phyloP scores from a whole-genome alignment of 306 rosid genomes.

The Lithocarpus polystachyus region DNA sequence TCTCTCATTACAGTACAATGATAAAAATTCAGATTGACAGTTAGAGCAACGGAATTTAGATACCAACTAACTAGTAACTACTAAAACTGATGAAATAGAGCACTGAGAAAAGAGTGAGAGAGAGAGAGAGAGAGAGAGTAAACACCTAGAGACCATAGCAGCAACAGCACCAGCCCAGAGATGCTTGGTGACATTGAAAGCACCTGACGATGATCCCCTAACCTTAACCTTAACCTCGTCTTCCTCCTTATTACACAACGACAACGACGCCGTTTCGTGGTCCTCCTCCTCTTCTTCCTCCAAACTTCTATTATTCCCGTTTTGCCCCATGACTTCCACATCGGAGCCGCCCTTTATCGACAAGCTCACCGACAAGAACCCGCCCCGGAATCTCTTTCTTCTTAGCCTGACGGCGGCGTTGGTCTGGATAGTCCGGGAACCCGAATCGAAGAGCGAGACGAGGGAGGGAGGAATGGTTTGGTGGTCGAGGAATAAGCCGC shows the following conservation, averaged over 20 bases:
- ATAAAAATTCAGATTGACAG: no score
- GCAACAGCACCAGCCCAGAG: constrained; percentile 94
- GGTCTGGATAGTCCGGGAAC: constrained; percentile 13
- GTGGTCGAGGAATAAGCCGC: constrained; percentile 74
- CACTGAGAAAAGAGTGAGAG: neutral
- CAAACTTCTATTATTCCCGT: constrained; percentile 28
- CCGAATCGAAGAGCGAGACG: constrained; percentile 26
- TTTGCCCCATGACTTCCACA: constrained; percentile 37
- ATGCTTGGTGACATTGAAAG: constrained; percentile 83
- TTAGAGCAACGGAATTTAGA: no score
- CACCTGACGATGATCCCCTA: constrained; percentile 35
- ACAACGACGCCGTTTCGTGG: constrained; percentile 2
- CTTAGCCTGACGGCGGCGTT: constrained; percentile 16
- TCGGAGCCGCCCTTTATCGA: constrained; percentile 49
- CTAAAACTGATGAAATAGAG: no score
- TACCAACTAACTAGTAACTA: no score
- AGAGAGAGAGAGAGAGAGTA: neutral
- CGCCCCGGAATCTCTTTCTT: constrained; percentile 19
- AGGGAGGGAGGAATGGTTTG: constrained; percentile 51
- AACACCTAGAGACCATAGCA: constrained; percentile 94
- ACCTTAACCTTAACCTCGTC: constrained; percentile 34
- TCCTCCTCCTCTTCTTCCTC: constrained; percentile 28
- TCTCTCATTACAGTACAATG: no score
- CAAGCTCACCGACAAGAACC: constrained; percentile 69
- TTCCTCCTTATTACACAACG: constrained; percentile 8